Conservation (phyloP, 257 asterid species). For the Petrea volubilis region DNA sequence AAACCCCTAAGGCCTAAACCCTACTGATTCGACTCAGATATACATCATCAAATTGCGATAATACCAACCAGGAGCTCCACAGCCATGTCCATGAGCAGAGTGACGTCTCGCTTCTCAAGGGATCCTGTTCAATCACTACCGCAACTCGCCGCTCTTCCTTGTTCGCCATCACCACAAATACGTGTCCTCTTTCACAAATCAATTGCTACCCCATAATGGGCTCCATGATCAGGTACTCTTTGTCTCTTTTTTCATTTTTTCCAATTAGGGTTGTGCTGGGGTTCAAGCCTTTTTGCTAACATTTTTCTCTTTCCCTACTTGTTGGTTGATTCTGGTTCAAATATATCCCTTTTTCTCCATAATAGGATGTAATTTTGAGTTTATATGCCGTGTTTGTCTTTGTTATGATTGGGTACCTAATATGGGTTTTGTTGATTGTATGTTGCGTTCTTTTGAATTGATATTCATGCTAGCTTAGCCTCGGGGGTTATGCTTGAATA, state of each 20-base stretch:
- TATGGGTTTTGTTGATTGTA: neutral
- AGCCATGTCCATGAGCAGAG: slow-evolving; percentile 49
- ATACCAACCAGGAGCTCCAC: neutral
- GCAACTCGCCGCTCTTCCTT: slow-evolving; percentile 39
- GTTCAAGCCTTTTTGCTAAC: neutral
- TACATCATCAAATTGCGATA: neutral
- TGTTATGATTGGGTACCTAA: neutral
- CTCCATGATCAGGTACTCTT: slow-evolving; percentile 41
- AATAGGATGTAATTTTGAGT: neutral
- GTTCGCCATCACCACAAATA: slow-evolving; percentile 29
- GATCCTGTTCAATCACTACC: slow-evolving; percentile 31
- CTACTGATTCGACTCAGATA: neutral
- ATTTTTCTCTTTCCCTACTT: neutral
- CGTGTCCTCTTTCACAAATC: slow-evolving; percentile 31
- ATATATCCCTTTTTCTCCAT: neutral
- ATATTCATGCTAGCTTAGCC: neutral
- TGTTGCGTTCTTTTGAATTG: slow-evolving; percentile 3
- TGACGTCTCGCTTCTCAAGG: slow-evolving; percentile 48
- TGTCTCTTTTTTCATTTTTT: neutral
- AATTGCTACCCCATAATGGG: slow-evolving; percentile 30
- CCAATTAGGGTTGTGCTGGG: slow-evolving; percentile 31
- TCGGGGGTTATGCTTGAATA: slow-evolving; percentile 4
- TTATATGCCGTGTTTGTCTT: neutral
- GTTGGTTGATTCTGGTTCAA: neutral
- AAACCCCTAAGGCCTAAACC: slow-evolving; percentile 8